Base-by-base conservation (phyloP, 1,284 basidiomycete species). In the Mycosarcoma maydis region DNA sequence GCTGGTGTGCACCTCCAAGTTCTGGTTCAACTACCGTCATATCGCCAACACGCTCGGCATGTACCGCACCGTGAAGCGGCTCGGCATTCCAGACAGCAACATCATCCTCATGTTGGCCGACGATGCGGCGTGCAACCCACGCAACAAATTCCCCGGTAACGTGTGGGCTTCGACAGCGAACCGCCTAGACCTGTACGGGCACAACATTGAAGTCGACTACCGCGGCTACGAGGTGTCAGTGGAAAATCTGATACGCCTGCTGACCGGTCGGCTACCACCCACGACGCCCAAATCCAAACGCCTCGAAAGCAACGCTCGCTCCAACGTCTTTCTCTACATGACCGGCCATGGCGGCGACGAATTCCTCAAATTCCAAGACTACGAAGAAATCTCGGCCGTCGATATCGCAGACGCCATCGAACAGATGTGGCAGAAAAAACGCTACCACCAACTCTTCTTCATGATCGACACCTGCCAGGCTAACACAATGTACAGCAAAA, bases 1-100 rank as follows among this genome's bases (percentile, higher is more conserved):
- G 1, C 85, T 98, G 22, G 94, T 98, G 2, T 94, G 92, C 77
- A 87, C 96, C 0, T 95, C 92, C 6, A 84, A 94, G 60, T 97
- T 94, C 81, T 97, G 94, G 94, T 98, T 98, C 86, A 98, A 98
- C 82, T 98, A 98, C 79, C 86, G 95, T 91, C 95, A 98, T 82
- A 97, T 98, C 90, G 90, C 95, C 14, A 98, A 98, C 83, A 91
- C 94, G 0, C 87, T 98, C 11, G 94, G 94, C 76, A 97, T 98
- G 94, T 98, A 98, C 81, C 91, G 96, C 49, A 98, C 94, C 2
- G 93, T 99, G 48, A 98, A 98, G 82, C 89, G 94, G 3, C 88
- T 99, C 7, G 96, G 95, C 6, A 96, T 99, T 48, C 95, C 95
- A 4, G 95, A 98, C 84, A 92, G 91, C 14, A 94, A 98, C 80